Conservation (phyloP, 2,329 filamentous ascomycete genomes). For the Monilinia polystroma region DNA sequence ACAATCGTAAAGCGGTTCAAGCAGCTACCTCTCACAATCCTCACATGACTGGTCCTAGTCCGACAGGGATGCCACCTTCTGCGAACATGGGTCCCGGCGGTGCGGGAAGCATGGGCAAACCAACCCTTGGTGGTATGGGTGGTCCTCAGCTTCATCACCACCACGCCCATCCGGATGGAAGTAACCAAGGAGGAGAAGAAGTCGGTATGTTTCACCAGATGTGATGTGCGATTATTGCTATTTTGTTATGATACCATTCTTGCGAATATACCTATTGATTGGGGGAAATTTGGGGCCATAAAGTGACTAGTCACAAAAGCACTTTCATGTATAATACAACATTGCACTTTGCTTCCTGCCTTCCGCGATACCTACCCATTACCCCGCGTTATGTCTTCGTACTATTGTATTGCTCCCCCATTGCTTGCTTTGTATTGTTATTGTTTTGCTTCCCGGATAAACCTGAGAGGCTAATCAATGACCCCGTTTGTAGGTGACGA, state of each 20-base stretch:
- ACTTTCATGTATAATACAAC: conserved; percentile 42
- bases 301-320: conserved; percentile 33
- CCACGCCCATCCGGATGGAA: conserved; percentile 67
- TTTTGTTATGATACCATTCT: conserved; percentile 40
- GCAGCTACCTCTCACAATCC: conserved; percentile 53
- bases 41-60: conserved; percentile 65
- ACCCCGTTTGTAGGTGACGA: conserved; percentile 53
- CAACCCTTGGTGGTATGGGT: conserved; percentile 66
- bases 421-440: conserved; percentile 27
- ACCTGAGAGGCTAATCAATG: conserved; percentile 39
- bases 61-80: conserved; percentile 62
- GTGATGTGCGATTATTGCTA: conserved; percentile 47
- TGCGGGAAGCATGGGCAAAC: conserved; percentile 60
- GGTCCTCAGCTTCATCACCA: conserved; percentile 65
- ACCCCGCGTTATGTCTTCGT: conserved; percentile 36
- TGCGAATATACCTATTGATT: conserved; percentile 35
- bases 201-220: conserved; percentile 96
- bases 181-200: conserved; percentile 68
- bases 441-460: conserved; percentile 36
- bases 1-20: conserved; percentile 73
- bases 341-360: conserved; percentile 38
- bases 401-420: conserved; percentile 33
- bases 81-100: conserved; percentile 60
- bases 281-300: conserved; percentile 27
- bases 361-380: conserved; percentile 34